Percentiles rank a stretch among this genome's conserved stretches.
phyloP scores from a whole-genome alignment of 2,329 filamentous ascomycete genomes.

The Seiridium unicorne region DNA sequence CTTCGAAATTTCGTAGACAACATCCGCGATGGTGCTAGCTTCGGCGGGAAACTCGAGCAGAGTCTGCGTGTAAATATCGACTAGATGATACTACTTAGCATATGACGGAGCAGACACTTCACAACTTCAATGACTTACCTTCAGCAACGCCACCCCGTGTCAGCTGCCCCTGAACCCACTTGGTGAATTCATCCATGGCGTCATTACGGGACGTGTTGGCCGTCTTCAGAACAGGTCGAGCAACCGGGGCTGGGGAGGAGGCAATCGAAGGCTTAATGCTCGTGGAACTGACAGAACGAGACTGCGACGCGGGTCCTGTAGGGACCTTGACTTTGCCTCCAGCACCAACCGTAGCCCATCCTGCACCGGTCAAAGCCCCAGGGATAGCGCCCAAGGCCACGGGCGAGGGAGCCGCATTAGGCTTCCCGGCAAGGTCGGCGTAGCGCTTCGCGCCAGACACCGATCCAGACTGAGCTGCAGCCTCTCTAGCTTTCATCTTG shows the following conservation, averaged over 20 bases:
- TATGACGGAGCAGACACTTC: not conserved
- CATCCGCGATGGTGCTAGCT: constrained; percentile 80
- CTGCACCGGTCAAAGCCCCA: constrained; percentile 39
- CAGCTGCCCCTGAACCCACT: constrained; percentile 84
- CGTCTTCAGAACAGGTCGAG: constrained; percentile 50
- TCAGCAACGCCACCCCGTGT: constrained; percentile 62
- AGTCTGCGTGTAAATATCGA: constrained; percentile 76
- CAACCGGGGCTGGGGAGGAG: constrained; percentile 34
- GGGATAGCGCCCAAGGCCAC: constrained; percentile 38
- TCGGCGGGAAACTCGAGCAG: constrained; percentile 77
- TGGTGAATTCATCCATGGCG: constrained; percentile 89
- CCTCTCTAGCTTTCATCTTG: constrained; percentile 70
- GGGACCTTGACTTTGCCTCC: constrained; percentile 87
- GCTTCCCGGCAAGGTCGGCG: constrained; percentile 88
- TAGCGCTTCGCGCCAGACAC: constrained; percentile 72
- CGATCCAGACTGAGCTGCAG: constrained; percentile 44
- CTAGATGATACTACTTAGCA: constrained; percentile 45
- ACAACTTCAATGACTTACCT: constrained; percentile 40
- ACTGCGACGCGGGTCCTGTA: constrained; percentile 51
- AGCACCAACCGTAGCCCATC: constrained; percentile 94
- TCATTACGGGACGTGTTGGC: constrained; percentile 42
- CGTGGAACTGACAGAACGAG: constrained; percentile 42
- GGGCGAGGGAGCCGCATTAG: constrained; percentile 34
- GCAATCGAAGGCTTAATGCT: constrained; percentile 38
- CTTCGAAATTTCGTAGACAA: constrained; percentile 80